Evolutionary conservation across 2,329 filamentous ascomycete species (phyloP), one percentile per base, ranked within the genome.

Genomic region (Fusarium citri): DNA sequence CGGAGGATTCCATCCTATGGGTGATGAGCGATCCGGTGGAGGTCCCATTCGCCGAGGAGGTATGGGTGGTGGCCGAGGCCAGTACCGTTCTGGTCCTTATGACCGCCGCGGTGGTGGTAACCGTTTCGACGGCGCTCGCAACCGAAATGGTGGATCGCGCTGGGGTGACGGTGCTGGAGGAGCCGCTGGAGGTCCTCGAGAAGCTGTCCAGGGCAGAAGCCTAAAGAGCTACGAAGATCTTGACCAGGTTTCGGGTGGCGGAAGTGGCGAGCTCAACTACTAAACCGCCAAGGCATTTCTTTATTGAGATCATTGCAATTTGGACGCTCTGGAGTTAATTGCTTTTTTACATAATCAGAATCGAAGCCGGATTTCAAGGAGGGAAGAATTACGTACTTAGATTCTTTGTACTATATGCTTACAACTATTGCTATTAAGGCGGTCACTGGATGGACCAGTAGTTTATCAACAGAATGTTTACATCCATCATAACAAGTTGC

Each of bases 201-300:
- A 98, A 80, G 95, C 96, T 14, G 94, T 97, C 1, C 93, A 97
- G 72, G 96, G 96, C 8, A 89, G 96, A 60, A 97, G 93, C 66
- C 83, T 99, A 71, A 97, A 97, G 86, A 98, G 94, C 79, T 99
- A 99, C 78, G 97, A 99, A 80, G 96, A 99, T 78, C 84, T 99
- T 25, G 96, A 99, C 82, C 95, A 97, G 47, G 91, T 92, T 61
- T 89, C 89, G 40, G 89, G 90, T 16, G 85, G 88, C 37, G 93
- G 91, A 42, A 89, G 91, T 42, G 92, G 93, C 28, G 95, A 98
- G 82, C 83, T 98, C 76, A 97, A 98, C 81, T 98, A 98, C 78
- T 98, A 86, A 78, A 46, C 30, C 26, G 48, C 18, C n/a, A 41
- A 41, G 34, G n/a, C 31, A 30, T 28, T 20, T 43, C 30, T 23